These are phyloP conservation scores for Arctium lappa DNA, from an alignment of 129 eudicot species.

Conservation along the genomic window DNA sequence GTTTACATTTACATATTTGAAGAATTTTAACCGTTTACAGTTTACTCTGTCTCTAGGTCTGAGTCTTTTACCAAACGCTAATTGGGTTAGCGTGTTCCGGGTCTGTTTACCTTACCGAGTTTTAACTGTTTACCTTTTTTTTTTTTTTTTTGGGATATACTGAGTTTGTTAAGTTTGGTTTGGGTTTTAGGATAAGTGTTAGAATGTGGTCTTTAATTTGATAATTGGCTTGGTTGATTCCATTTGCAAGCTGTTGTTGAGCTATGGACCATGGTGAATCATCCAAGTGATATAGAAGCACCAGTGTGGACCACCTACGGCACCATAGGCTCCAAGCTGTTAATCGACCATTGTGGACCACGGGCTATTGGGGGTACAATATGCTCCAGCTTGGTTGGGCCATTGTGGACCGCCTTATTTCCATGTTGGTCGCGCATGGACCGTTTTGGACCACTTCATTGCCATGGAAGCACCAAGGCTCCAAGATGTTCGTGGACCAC, in stretches of 20 bases:
- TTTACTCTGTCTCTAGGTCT: too few species aligned
- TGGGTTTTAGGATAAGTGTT: not conserved
- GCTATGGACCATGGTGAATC: not conserved
- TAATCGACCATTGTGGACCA: not conserved
- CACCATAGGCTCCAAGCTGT: slow-evolving; percentile 13
- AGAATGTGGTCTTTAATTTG: not conserved
- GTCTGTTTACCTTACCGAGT: too few species aligned
- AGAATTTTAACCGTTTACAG: not conserved
- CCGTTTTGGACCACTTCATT: slow-evolving; percentile 5
- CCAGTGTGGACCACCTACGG: slow-evolving; percentile 7
- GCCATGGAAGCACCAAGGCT: not conserved
- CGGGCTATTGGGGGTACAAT: not conserved
- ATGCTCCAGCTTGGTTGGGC: slow-evolving; percentile 9
- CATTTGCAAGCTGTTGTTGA: not conserved
- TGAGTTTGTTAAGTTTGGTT: not conserved
- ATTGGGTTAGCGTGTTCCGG: too few species aligned
- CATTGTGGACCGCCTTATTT: slow-evolving; percentile 10
- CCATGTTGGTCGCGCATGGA: not conserved
- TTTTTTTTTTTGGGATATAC: too few species aligned
- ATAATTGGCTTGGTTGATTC: not conserved
- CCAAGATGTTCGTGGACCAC: slow-evolving; percentile 4
- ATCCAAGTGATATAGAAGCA: not conserved
- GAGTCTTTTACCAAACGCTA: too few species aligned
- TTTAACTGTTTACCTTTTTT: too few species aligned
- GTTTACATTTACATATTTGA: not conserved